Base-by-base conservation (phyloP, 495 filamentous ascomycete species). In the Apodospora peruviana region DNA sequence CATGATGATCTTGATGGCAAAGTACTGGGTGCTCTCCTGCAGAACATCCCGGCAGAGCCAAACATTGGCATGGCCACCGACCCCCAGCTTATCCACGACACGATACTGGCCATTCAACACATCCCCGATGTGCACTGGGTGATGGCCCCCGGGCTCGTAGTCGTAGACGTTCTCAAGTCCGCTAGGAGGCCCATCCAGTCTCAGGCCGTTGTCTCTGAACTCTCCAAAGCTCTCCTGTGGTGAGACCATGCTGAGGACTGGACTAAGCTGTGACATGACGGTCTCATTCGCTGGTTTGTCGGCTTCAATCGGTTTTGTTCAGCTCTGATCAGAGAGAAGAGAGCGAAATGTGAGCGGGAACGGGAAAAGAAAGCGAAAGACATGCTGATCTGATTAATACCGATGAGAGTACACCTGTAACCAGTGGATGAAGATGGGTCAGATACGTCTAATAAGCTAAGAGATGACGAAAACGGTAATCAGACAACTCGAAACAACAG, bases 21-120 rank as follows among this genome's bases (percentile, higher is more conserved):
- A 56, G 40, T 64, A 64, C 14, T 52, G 47, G 8, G 43, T 16
- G 23, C 12, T 57, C 39, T 19, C 2, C 37, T 8, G 43, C 24
- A 50, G 23, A 4, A 48, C 43, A 41, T 67, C 59, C 11, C 57
- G 46, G 39, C 61, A 65, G 42, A 69, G 60, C 65, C 67, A 73
- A 18, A 71, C 59, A 25, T 58, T 71, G 14, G 60, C 53, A 46
- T 55, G 62, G 21, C 60, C 54, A 14, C 67, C 67, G 25, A 45
- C 62, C 35, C 66, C 71, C 22, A 75, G 59, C 51, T 72, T 73
- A 47, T 72, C 61, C 17, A 70, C 48, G 25, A 75, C 55, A 18
- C 57, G 56, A 41, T 71, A 73, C 12, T 64, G 62, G 24, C 50
- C 43, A 20, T 58, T 45, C 11, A 73, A 47, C 19, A 56, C 24